Conservation (phyloP, 345 rosid genomes). For the Lenwebbia sp. region DNA sequence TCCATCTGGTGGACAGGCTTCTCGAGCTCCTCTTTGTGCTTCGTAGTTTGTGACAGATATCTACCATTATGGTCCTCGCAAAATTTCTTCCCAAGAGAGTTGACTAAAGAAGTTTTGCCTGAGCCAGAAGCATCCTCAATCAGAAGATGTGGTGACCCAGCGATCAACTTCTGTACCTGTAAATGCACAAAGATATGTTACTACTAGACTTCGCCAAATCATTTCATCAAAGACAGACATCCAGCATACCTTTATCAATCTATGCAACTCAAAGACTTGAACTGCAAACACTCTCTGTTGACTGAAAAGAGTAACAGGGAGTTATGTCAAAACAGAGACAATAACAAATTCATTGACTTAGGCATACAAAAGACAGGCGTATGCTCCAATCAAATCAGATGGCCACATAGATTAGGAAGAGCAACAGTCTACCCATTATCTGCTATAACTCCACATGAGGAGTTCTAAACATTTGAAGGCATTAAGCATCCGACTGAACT, state of each 20-base stretch:
- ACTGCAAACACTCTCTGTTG: slow-evolving; percentile 89
- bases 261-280: slow-evolving; percentile 90
- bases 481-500: not conserved
- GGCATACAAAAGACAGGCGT: not conserved
- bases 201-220: not conserved
- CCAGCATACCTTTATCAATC: slow-evolving; percentile 69
- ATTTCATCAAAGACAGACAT: not conserved
- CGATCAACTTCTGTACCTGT: slow-evolving; percentile 79
- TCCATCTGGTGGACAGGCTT: slow-evolving; percentile 30
- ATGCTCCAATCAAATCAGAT: not conserved
- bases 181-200: not conserved
- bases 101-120: slow-evolving; percentile 30
- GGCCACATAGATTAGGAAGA: not conserved
- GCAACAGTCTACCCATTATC: not conserved
- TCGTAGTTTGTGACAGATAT: slow-evolving; percentile 23
- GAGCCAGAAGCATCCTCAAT: slow-evolving; percentile 39
- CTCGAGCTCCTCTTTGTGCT: slow-evolving; percentile 26
- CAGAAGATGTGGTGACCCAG: slow-evolving; percentile 56
- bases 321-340: slow-evolving; percentile 12
- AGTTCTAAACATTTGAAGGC: not conserved
- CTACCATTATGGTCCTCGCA: slow-evolving; percentile 19
- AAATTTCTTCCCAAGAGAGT: slow-evolving; percentile 32
- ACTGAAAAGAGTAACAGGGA: slow-evolving; percentile 45
- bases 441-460: not conserved
- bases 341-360: not conserved